Evolutionary conservation across 1,284 basidiomycete species (phyloP).

Genomic region (Meripilus lineatus): DNA sequence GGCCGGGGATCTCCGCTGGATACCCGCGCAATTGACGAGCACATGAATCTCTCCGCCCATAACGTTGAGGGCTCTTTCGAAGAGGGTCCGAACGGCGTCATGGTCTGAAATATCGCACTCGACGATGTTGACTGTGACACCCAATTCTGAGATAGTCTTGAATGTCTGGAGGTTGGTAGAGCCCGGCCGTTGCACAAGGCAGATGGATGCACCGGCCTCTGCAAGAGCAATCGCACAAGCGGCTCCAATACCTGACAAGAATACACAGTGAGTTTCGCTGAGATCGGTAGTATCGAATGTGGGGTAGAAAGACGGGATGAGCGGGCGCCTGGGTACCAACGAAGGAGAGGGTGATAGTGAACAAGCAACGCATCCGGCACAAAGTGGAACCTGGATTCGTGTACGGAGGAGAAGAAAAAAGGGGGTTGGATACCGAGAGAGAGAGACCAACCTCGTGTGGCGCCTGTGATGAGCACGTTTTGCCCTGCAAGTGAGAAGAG

Average conservation of each 20-base stretch:
- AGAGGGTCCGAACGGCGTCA: slow-evolving; percentile 59
- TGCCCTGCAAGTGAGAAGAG: slow-evolving; percentile 59
- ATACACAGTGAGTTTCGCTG: slow-evolving; percentile 16
- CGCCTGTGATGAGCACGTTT: slow-evolving; percentile 69
- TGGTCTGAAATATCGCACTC: slow-evolving; percentile 76
- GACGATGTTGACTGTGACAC: slow-evolving; percentile 46
- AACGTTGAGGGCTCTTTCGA: slow-evolving; percentile 57
- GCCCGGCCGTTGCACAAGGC: slow-evolving; percentile 64
- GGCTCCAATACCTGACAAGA: slow-evolving; percentile 61
- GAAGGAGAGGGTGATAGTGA: slow-evolving; percentile 6
- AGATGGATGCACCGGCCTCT: slow-evolving; percentile 77
- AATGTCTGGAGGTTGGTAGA: slow-evolving; percentile 51
- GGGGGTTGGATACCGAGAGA: slow-evolving; percentile 3
- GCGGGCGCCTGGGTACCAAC: slow-evolving; percentile 14
- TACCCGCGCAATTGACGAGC: slow-evolving; percentile 93
- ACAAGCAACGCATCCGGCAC: background rate
- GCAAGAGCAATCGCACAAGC: slow-evolving; percentile 70
- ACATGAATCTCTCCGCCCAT: slow-evolving; percentile 75
- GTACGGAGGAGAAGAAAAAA: slow-evolving; percentile 2
- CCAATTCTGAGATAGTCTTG: slow-evolving; percentile 45
- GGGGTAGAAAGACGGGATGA: slow-evolving; percentile 6
- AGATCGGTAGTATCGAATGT: slow-evolving; percentile 4
- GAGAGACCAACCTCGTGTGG: slow-evolving; percentile 47
- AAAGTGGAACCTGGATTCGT: background rate
- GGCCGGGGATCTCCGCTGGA: slow-evolving; percentile 82